These are phyloP conservation scores for Exophiala dermatitidis DNA, from an alignment of 2,329 filamentous ascomycete genomes.

Conservation along the genomic window DNA sequence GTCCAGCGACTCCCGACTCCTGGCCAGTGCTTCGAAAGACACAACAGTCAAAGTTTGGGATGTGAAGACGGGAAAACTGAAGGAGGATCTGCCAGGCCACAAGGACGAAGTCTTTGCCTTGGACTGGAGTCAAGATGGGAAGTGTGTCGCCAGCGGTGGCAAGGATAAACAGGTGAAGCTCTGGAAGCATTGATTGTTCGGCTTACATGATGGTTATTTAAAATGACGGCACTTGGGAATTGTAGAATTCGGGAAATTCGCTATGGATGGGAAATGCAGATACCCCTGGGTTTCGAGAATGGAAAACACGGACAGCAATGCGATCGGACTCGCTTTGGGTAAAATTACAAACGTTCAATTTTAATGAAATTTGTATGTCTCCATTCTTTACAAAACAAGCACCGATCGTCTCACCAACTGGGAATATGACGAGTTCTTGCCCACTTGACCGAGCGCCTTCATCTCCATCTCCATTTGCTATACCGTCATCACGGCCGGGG, in stretches of 20 bases:
- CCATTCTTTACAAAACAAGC: slow-evolving; percentile 17
- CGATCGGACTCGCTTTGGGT: background rate
- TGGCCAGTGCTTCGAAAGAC: slow-evolving; percentile 85
- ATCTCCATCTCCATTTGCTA: background rate
- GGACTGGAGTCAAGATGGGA: slow-evolving; percentile 89
- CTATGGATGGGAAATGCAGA: background rate
- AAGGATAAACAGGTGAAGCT: slow-evolving; percentile 73
- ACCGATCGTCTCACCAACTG: slow-evolving; percentile 1
- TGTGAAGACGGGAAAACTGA: slow-evolving; percentile 73
- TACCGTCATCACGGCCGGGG: background rate
- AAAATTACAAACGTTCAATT: slow-evolving; percentile 1
- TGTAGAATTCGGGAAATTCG: background rate
- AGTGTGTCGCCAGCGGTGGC: slow-evolving; percentile 81
- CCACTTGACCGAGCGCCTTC: background rate
- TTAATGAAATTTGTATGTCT: slow-evolving; percentile 10
- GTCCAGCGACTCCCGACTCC: slow-evolving; percentile 79
- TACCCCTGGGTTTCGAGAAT: background rate
- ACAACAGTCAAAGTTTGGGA: slow-evolving; percentile 95
- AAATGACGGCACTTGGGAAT: background rate
- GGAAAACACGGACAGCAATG: background rate
- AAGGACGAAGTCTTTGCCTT: slow-evolving; percentile 89
- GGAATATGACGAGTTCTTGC: background rate
- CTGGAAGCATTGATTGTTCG: slow-evolving; percentile 49
- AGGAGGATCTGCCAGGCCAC: slow-evolving; percentile 78
- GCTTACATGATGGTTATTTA: background rate